Evolutionary conservation across 73 alveolate genomes (phyloP), one percentile per base, ranked within the genome.

Genomic region (Symbiodinium pilosum): DNA sequence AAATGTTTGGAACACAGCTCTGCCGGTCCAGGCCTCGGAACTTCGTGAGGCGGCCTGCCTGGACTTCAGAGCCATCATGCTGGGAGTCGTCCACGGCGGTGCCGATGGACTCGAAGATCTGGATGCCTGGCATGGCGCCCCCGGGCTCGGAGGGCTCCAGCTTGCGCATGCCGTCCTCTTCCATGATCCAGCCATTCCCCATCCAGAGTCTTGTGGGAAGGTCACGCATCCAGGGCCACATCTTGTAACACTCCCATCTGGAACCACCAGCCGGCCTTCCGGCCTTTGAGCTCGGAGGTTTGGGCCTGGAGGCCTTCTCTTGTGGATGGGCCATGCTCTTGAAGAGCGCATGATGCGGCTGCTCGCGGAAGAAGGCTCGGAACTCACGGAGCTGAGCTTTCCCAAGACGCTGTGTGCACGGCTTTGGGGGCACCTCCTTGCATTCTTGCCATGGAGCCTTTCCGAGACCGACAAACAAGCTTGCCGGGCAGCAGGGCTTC

Each of bases 171-270:
- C 94, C 94, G 59, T 54, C 68, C 94, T 52, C 94, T 39, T 34
- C 84, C 43, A 34, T 28, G 24, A 75, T 52, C 94, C 83, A 54
- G 44, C 84, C 94, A 14, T 38, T 47, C 43, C 84, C 93, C 0
- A 81, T 81, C 93, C 93, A 86, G 16, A 39, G 52, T 4, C 42
- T 40, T 16, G 83, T 86, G 41, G 93, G 93, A 56, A 86, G 83
- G 83, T 86, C 93, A 36, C 83, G 68, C 93, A 86, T 86, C 93
- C 93, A 86, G 9, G 93, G 93, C 93, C 93, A 51, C 93, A 86
- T 86, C 93, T 86, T 86, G 75, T 43, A 43, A 52, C 81, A 47
- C 38, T 86, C 93, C n/a, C n/a, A n/a, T n/a, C n/a, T n/a, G n/a
- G n/a, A n/a, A n/a, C n/a, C n/a, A n/a, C n/a, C n/a, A 30, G 59